Base-by-base conservation (phyloP, 2,329 filamentous ascomycete genomes). In the Orbilia brochopaga region DNA sequence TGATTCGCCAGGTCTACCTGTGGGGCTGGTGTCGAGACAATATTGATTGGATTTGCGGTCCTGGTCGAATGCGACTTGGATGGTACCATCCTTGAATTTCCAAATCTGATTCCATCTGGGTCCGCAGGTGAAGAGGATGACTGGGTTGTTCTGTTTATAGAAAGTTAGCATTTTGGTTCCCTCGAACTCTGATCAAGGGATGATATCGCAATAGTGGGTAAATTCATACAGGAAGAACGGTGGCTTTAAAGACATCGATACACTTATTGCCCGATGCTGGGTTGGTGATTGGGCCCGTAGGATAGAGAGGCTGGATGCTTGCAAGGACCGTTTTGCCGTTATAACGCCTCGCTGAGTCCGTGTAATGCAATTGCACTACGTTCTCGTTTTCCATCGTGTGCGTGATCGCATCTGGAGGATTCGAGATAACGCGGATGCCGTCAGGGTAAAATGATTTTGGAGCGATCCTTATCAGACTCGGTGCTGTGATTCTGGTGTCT, bases 31-130 rank as follows among this genome's bases (percentile, higher is more conserved):
- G 23, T 73, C 69, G 4, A 73, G 57, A 37, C 69, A 73, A 35
- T 67, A 67, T 32, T 67, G 62, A 35, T 56, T 52, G 8, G 62
- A 67, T 1, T 35, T 46, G 44, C 59, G 58, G 23, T 57, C 52
- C 35, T 63, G 48, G 30, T 73, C 62, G 27, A 73, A 73, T 1
- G 69, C 69, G 6, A 73, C 21, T 19, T 73, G 62, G 21, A 73
- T 73, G 6, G 51, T 59, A 11, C 55, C 62, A 1, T 73, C 24
- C 21, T 59, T 73, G 42, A 73, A 73, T 27, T 73, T 73, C 69
- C 69, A 73, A 8, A 73, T 53, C 48, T 73, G 69, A 27, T 73
- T 73, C 69, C 69, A 73, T 11, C 42, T 52, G 1, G 69, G 51
- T 2, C 55, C 62, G 27, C 69, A 73, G 21, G 58, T 62, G 48